These are phyloP conservation scores for Phytophthora citricola DNA, from an alignment of 352 stramenopile genomes.

Conservation along the genomic window DNA sequence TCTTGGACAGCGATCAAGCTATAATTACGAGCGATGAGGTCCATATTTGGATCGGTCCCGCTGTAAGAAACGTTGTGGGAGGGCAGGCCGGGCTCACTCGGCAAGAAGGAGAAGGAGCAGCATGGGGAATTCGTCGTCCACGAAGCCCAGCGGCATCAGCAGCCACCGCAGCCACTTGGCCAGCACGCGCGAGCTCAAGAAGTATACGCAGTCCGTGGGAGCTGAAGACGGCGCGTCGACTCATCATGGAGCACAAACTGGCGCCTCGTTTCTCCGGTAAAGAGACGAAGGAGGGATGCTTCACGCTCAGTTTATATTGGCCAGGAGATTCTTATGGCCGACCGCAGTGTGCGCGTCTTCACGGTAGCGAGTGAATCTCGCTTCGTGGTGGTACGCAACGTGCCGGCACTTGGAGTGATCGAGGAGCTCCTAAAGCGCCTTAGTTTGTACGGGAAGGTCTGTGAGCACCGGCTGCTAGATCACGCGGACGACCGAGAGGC, in stretches of 20 bases:
- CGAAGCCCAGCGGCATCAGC: constrained; percentile 17
- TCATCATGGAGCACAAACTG: constrained; percentile 80
- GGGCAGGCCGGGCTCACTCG: constrained; percentile 18
- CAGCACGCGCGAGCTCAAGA: constrained; percentile 65
- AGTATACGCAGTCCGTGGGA: constrained; percentile 77
- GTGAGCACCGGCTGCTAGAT: constrained; percentile 59
- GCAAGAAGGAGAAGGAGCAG: constrained; percentile 19
- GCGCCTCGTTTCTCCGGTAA: constrained; percentile 73
- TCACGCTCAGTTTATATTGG: constrained; percentile 47
- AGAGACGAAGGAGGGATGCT: constrained; percentile 65
- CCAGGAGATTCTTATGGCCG: constrained; percentile 24
- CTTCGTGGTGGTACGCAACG: constrained; percentile 67
- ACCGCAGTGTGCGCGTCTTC: constrained; percentile 53
- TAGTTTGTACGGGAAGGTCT: constrained; percentile 59
- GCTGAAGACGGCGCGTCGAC: constrained; percentile 56
- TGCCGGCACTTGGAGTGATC: constrained; percentile 62
- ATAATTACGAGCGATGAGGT: constrained; percentile 9
- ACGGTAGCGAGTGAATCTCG: constrained; percentile 67
- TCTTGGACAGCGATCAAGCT: neutral
- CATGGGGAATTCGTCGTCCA: constrained; percentile 80
- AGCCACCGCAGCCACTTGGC: constrained; percentile 32
- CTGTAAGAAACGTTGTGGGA: too few relatives aligned
- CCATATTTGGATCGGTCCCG: too few relatives aligned
- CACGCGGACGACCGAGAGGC: constrained; percentile 48
- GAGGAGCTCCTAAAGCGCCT: constrained; percentile 62